These are phyloP conservation scores for Fusarium chlamydosporum DNA, from an alignment of 2,329 filamentous ascomycete species.

Conservation along the genomic window DNA sequence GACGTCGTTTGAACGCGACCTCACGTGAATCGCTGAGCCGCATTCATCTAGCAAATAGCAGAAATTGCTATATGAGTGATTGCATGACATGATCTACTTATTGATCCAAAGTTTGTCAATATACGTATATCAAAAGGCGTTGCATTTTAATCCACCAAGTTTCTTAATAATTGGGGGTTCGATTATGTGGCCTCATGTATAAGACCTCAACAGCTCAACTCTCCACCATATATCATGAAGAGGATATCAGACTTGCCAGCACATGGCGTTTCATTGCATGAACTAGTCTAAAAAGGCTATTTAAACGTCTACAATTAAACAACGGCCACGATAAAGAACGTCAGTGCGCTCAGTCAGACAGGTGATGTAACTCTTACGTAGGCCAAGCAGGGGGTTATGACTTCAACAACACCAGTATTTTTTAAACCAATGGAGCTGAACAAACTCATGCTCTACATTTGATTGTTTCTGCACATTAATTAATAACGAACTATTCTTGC, in stretches of 20 bases:
- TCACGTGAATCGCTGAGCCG: neutral
- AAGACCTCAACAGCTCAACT: neutral
- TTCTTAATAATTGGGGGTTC: neutral
- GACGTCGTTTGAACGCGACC: neutral
- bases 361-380: conserved; percentile 10
- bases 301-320: neutral
- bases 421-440: too few species aligned
- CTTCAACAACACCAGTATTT: neutral
- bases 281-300: neutral
- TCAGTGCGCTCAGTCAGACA: conserved; percentile 1
- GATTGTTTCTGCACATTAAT: neutral
- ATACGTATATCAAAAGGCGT: neutral
- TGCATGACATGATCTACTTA: neutral
- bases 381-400: neutral
- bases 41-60: neutral
- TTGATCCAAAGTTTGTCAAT: neutral
- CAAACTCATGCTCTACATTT: neutral
- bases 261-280: neutral
- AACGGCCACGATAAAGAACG: neutral
- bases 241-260: too few species aligned
- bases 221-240: neutral
- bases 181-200: neutral
- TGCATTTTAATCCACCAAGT: neutral
- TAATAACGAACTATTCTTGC: neutral
- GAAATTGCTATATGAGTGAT: neutral